Base-by-base conservation (phyloP, 306 rosid species). In the Benincasa hispida region DNA sequence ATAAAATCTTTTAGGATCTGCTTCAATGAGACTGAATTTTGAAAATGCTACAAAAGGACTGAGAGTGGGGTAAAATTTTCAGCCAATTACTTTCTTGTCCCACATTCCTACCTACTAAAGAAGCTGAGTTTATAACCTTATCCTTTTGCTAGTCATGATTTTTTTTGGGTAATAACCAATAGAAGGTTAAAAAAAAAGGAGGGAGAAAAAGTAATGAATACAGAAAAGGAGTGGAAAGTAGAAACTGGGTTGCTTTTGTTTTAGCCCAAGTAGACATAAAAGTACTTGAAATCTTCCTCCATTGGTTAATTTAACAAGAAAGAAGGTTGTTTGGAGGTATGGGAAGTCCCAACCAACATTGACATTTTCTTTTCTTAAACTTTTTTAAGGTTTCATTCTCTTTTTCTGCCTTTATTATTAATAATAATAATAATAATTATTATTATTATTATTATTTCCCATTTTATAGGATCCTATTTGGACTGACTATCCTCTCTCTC, bases 301-400 rank as follows among this genome's bases (percentile, higher is more conserved):
- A 78, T 69, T 77, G 78, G 55, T 80, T 81, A 72, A 66, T 86
- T 82, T 25, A 59, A 59, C 21, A 60, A 81, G 5, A 83, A 80
- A 77, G 72, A 82, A 74, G 63, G 58, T 56, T 58, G 77, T 53
- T 63, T 84, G 34, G 76, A 83, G 86, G 19, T 37, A 28, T n/a
- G 53, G 32, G 73, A 78, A 77, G 78, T 82, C 87, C 80, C 84
- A 87, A 85, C 87, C 83, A 87, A 85, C 87, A 85, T 92, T 87
- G 88, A 80, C 72, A 79, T 84, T 35, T 63, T 72, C 59, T 72
- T 69, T 72, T 50, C 45, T 72, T 35, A 48, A 69, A 48, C 59
- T 48, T 76, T 83, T 88, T 83, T 79, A 79, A 78, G 88, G 90
- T 87, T 81, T 80, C 82, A 50, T 57, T 34, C 66, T 51, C 77